phyloP scores from a whole-genome alignment of 208 protist species.

The Kentomonas sorsogonicus region DNA sequence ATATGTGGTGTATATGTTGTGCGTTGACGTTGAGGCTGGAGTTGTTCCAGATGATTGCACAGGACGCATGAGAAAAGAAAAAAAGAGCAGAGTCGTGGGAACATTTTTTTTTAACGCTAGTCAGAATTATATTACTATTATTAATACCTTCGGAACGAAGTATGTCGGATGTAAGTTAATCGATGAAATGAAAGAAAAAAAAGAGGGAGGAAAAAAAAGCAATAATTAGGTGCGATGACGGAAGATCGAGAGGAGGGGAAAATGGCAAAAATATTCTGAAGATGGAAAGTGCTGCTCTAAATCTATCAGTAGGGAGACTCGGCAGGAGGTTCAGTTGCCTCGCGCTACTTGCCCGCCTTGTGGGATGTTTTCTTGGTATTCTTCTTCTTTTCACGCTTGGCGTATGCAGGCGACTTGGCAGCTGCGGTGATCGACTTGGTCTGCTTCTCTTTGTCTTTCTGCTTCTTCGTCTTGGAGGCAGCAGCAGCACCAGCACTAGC shows the following conservation, averaged over 20 bases:
- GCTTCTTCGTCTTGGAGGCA: too few species aligned
- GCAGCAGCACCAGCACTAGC: too few species aligned
- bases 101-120: too few species aligned
- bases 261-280: background rate
- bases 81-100: too few species aligned
- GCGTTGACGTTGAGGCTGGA: too few species aligned
- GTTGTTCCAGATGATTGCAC: too few species aligned
- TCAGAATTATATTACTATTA: background rate
- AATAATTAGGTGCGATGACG: background rate
- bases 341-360: too few species aligned
- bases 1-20: too few species aligned
- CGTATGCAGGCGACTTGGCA: too few species aligned
- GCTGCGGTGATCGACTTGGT: background rate
- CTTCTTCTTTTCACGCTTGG: background rate
- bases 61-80: too few species aligned
- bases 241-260: background rate
- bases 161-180: background rate
- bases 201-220: conserved; percentile 9
- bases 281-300: background rate
- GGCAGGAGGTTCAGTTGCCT: too few species aligned
- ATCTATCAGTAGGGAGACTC: too few species aligned
- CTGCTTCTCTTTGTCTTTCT: background rate
- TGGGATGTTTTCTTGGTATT: conserved; percentile 11
- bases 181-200: conserved; percentile 5
- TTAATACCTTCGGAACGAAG: background rate